Evolutionary conservation across 2,329 filamentous ascomycete genomes (phyloP), one percentile per base, ranked within the genome.

Genomic region (Penicillium griseofulvum): DNA sequence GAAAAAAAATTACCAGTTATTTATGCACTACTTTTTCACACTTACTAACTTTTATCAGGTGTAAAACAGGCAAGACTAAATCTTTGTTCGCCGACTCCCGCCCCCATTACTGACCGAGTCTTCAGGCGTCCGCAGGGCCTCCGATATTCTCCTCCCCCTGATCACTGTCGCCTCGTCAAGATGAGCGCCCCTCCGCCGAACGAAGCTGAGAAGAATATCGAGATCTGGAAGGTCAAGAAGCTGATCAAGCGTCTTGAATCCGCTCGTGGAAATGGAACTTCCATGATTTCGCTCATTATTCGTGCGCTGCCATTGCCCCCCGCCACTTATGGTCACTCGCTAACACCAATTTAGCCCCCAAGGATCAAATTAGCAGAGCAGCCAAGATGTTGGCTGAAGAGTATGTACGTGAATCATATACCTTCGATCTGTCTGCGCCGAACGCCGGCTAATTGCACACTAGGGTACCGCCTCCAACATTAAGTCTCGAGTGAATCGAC

Each of bases 371-470:
- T 62, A 97, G 94, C 43, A 88, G 92, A 71, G 89, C 90, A 52
- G 90, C 94, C 58, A 97, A 97, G 85, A 99, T 99, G 94, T 89
- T 99, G 87, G 95, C 95, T 81, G 94, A 99, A 97, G 92, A 96
- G 90, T 96, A 94, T 74, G 90, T 94, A 84, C 65, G 89, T 80
- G 22, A 46, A 51, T 24, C 6, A 51, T 38, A 19, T 36, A 17
- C 16, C 33, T 19, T 16, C 14, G 22, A 19, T 39, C 16, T 22
- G 31, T 12, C 34, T 24, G 14, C 49, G 14, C 29, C 34, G 9
- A 34, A 42, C 38, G 16, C 31, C 31, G 26, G 10, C 56, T 62
- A 57, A 64, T 55, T 37, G 45, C 31, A 17, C 41, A 36, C 26
- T 65, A 94, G 91, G 94, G 94, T 74, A 99, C 94, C 57, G 95